Conservation (phyloP, 352 stramenopile genomes). For the Saprolegnia parasitica region DNA sequence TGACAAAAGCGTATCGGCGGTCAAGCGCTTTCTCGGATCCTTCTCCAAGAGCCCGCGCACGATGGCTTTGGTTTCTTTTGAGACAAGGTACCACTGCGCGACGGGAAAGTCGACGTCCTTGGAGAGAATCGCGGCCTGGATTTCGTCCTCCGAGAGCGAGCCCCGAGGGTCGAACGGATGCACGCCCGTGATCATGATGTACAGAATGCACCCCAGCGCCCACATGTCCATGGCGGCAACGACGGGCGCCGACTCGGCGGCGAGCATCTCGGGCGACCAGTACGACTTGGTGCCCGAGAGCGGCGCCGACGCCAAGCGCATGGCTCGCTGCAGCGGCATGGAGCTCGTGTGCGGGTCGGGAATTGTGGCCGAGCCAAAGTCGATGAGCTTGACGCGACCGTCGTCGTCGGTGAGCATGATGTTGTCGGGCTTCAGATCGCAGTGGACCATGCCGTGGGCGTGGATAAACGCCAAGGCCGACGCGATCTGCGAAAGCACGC, state of each 20-base stretch:
- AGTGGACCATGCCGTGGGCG: conserved; percentile 13
- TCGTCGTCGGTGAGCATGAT: conserved; percentile 5
- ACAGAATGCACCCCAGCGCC: conserved; percentile 23
- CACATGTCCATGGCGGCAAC: conserved; percentile 25
- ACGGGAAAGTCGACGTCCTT: conserved; percentile 55
- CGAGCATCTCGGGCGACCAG: conserved; percentile 21
- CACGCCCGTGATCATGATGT: conserved; percentile 21
- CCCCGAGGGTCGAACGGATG: conserved; percentile 25
- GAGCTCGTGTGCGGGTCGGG: not conserved
- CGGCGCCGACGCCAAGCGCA: conserved; percentile 15
- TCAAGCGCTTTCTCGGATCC: conserved; percentile 46
- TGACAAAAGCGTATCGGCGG: conserved; percentile 31
- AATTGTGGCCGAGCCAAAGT: conserved; percentile 22
- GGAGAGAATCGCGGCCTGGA: not conserved
- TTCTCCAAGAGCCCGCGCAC: conserved; percentile 68
- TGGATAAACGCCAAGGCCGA: conserved; percentile 16
- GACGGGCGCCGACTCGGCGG: not conserved
- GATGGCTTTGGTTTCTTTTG: conserved; percentile 51
- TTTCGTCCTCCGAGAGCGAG: conserved; percentile 18
- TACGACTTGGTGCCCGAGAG: conserved; percentile 39
- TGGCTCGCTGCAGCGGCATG: not conserved
- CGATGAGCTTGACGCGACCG: conserved; percentile 14
- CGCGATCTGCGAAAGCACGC: not conserved
- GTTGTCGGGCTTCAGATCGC: conserved; percentile 26
- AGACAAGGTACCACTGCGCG: conserved; percentile 46